Evolutionary conservation across 1,284 basidiomycete species (phyloP).

Genomic region (Naganishia sp.): DNA sequence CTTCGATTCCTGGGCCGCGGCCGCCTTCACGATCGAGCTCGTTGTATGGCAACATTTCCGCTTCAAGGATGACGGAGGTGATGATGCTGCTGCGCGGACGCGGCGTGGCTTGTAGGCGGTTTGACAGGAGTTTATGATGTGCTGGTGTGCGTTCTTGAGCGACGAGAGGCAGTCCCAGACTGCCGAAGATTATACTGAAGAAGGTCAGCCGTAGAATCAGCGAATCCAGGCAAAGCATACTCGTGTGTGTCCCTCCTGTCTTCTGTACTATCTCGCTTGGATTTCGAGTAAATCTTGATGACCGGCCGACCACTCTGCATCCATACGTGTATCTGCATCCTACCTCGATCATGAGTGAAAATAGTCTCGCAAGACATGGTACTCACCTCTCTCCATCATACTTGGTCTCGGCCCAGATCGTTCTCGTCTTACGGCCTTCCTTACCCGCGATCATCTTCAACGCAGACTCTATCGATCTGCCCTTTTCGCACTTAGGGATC

Average conservation of each 20-base stretch:
- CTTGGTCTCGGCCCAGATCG: slow-evolving; percentile 80
- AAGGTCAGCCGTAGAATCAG: slow-evolving; percentile 22
- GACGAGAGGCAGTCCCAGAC: slow-evolving; percentile 59
- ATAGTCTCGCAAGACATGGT: not conserved
- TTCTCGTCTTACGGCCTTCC: slow-evolving; percentile 44
- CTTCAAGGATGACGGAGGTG: slow-evolving; percentile 70
- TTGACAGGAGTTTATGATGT: slow-evolving; percentile 13
- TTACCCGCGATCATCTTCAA: slow-evolving; percentile 57
- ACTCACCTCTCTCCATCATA: slow-evolving; percentile 79
- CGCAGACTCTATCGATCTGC: slow-evolving; percentile 61
- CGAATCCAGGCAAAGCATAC: slow-evolving; percentile 52
- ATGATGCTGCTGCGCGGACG: slow-evolving; percentile 35
- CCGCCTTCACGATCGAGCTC: slow-evolving; percentile 53
- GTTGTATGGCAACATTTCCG: slow-evolving; percentile 81
- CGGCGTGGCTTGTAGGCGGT: slow-evolving; percentile 31
- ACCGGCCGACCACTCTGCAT: slow-evolving; percentile 53
- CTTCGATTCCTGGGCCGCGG: slow-evolving; percentile 53
- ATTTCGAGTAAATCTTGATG: slow-evolving; percentile 82
- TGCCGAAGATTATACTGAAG: slow-evolving; percentile 63
- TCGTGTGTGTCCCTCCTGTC: slow-evolving; percentile 70
- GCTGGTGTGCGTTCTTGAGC: slow-evolving; percentile 36
- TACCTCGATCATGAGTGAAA: slow-evolving; percentile 33
- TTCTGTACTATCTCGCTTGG: slow-evolving; percentile 71
- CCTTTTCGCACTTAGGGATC: slow-evolving; percentile 80
- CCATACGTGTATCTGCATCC: slow-evolving; percentile 77